phyloP scores from a whole-genome alignment of 352 stramenopile species.

The Pythium brachiatum region DNA sequence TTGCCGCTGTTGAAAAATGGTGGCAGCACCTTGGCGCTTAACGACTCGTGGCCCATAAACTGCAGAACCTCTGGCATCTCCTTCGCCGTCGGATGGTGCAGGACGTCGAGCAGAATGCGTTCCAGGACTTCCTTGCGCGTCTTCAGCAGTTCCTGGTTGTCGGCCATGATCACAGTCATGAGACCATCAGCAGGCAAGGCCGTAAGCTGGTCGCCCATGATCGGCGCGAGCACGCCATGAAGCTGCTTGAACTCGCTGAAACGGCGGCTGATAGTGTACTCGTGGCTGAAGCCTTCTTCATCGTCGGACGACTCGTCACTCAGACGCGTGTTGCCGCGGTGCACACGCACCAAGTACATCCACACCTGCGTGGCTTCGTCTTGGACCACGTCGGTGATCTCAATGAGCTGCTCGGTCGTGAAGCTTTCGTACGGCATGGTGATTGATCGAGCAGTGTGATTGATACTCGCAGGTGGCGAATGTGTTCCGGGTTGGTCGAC shows the following conservation, averaged over 20 bases:
- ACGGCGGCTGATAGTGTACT: slow-evolving; percentile 64
- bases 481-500: neutral
- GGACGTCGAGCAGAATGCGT: slow-evolving; percentile 50
- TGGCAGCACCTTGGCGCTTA: slow-evolving; percentile 46
- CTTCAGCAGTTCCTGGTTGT: slow-evolving; percentile 61
- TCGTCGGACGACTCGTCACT: slow-evolving; percentile 19
- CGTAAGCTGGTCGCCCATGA: slow-evolving; percentile 61
- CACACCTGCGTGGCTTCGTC: slow-evolving; percentile 59
- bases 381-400: slow-evolving; percentile 71
- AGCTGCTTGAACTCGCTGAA: slow-evolving; percentile 81
- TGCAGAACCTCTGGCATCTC: slow-evolving; percentile 63
- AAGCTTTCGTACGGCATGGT: slow-evolving; percentile 82
- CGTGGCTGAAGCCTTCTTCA: slow-evolving; percentile 48
- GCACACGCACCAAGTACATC: slow-evolving; percentile 70
- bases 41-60: slow-evolving; percentile 61
- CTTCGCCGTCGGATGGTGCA: slow-evolving; percentile 54
- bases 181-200: slow-evolving; percentile 65
- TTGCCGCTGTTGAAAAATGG: slow-evolving; percentile 44
- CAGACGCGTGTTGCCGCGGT: slow-evolving; percentile 37
- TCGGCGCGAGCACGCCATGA: slow-evolving; percentile 43
- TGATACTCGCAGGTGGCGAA: neutral
- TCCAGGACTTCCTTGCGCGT: slow-evolving; percentile 62
- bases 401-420: slow-evolving; percentile 54
- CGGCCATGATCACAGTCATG: slow-evolving; percentile 69
- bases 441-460: neutral